A percentile compares a stretch with the other conserved stretches of the same genome.
phyloP scores from a whole-genome alignment of 371 early-diverging fungal species.

The Conidiobolus incongruus region DNA sequence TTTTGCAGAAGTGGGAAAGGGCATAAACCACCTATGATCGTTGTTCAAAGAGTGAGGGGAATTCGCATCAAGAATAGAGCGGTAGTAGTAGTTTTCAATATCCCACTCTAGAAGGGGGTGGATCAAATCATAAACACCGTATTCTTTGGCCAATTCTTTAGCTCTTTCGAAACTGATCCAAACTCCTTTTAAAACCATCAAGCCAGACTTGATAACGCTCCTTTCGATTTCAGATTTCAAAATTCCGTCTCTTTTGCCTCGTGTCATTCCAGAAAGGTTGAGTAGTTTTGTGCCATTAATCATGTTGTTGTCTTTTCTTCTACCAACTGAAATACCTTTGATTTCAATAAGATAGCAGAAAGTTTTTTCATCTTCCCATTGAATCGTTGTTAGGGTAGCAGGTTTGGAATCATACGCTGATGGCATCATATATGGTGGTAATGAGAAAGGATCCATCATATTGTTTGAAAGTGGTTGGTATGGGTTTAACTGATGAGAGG shows the following conservation, averaged over 20 bases:
- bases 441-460: too few species aligned
- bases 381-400: constrained; percentile 51
- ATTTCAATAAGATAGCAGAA: constrained; percentile 60
- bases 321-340: constrained; percentile 50
- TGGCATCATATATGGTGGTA: too few species aligned
- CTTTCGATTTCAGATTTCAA: constrained; percentile 69
- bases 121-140: constrained; percentile 34
- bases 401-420: too few species aligned
- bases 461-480: too few species aligned
- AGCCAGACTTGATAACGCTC: constrained; percentile 64
- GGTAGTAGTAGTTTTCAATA: constrained; percentile 13
- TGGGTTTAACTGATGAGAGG: too few species aligned
- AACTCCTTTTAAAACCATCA: constrained; percentile 75
- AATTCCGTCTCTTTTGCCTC: constrained; percentile 71
- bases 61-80: constrained; percentile 2
- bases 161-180: constrained; percentile 21
- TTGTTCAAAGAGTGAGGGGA: too few species aligned
- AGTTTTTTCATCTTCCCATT: constrained; percentile 67
- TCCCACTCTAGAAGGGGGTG: constrained; percentile 56
- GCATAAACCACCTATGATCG: too few species aligned
- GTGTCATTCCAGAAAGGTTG: constrained; percentile 71
- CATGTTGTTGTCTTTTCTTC: constrained; percentile 53
- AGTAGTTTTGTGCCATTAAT: constrained; percentile 69
- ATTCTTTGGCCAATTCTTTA: constrained; percentile 9
- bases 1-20: too few species aligned